phyloP scores from a whole-genome alignment of 495 filamentous ascomycete species.

The Penicillium subrubescens region DNA sequence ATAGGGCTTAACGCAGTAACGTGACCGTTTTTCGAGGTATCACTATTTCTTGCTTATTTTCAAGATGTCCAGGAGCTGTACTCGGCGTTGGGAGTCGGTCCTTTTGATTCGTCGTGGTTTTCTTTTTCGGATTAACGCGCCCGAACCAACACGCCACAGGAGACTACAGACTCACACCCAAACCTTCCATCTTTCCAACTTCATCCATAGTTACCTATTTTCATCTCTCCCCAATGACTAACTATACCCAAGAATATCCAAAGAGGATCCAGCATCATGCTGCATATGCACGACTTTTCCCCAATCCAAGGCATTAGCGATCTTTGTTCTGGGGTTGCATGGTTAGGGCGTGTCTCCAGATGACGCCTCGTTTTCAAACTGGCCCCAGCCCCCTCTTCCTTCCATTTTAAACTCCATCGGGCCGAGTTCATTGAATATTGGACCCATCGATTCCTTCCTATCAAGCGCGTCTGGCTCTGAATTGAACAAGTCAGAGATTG shows the following conservation, averaged over 20 bases:
- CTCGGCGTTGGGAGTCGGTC: background rate
- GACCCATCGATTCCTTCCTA: conserved; percentile 26
- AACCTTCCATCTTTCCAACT: background rate
- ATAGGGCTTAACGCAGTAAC: too few species aligned
- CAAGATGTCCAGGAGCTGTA: background rate
- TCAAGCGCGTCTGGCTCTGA: conserved; percentile 30
- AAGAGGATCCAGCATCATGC: conserved; percentile 3
- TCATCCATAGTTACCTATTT: background rate
- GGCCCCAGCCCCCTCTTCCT: background rate
- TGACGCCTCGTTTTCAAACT: conserved; percentile 13
- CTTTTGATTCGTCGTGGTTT: background rate
- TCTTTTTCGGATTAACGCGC: background rate
- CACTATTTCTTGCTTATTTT: background rate
- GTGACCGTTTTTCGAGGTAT: background rate
- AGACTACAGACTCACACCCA: background rate
- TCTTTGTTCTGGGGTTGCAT: conserved; percentile 6
- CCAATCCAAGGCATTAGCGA: background rate
- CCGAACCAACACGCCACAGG: background rate
- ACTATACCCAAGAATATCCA: background rate
- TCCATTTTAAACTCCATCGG: background rate
- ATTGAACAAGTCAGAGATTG: conserved; percentile 42
- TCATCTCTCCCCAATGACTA: background rate
- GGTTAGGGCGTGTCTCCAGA: conserved; percentile 3
- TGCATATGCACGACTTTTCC: conserved; percentile 10
- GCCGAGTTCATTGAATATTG: background rate